Evolutionary conservation across 495 filamentous ascomycete species (phyloP).

Genomic region (Tuber microsphaerosporum): DNA sequence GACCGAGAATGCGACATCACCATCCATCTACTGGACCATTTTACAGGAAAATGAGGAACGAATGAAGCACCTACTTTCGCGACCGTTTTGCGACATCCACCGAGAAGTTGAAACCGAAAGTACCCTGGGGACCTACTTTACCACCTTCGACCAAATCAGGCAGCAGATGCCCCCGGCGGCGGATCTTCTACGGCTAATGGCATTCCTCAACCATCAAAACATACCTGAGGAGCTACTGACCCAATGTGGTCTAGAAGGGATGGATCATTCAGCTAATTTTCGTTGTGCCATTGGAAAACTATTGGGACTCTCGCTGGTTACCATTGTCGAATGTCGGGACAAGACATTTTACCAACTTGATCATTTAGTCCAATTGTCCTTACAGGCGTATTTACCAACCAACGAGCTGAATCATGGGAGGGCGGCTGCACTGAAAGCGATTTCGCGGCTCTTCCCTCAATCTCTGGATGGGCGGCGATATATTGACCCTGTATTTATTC

Average conservation of each 20-base stretch:
- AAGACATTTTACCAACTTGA: constrained; percentile 5
- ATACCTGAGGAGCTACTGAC: constrained; percentile 33
- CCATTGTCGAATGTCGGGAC: background rate
- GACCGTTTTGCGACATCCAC: constrained; percentile 23
- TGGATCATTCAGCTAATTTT: background rate
- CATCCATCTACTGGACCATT: constrained; percentile 3
- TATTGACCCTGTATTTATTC: constrained; percentile 5
- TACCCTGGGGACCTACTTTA: constrained; percentile 47
- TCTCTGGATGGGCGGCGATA: background rate
- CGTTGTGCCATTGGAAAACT: background rate
- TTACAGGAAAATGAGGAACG: constrained; percentile 11
- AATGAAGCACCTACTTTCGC: constrained; percentile 13
- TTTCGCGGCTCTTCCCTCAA: background rate
- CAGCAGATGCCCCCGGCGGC: constrained; percentile 31
- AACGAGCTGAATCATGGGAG: background rate
- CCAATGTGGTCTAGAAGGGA: background rate
- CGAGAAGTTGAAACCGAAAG: constrained; percentile 44
- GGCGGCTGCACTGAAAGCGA: background rate
- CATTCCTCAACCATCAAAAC: constrained; percentile 39
- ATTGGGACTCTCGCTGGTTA: background rate
- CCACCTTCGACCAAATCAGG: constrained; percentile 47
- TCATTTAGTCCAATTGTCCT: constrained; percentile 13
- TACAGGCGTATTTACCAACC: background rate
- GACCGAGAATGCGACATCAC: constrained; percentile 25
- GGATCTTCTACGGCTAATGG: constrained; percentile 41